Evolutionary conservation across 2,329 filamentous ascomycete species (phyloP).

Genomic region (Blumeria graminis): DNA sequence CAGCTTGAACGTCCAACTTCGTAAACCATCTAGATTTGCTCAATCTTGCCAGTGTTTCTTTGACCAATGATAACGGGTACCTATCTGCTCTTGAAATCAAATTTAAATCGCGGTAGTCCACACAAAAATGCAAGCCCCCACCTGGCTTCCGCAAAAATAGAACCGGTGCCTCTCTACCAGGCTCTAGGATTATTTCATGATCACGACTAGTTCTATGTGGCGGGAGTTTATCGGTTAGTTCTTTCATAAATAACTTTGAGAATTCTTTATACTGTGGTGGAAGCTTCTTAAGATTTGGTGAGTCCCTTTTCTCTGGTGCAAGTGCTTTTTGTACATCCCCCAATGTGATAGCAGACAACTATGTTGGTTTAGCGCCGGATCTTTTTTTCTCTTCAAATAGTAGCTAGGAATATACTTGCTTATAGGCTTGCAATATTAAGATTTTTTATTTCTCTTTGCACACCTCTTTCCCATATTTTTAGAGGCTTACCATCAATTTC

Average conservation of each 20-base stretch:
- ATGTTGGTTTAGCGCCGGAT: neutral
- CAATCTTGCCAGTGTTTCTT: neutral
- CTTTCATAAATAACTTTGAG: neutral
- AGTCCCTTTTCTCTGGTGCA: neutral
- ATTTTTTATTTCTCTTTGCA: neutral
- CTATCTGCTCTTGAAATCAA: neutral
- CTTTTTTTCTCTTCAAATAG: neutral
- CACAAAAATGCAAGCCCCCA: neutral
- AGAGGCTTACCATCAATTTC: neutral
- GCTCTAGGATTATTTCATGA: neutral
- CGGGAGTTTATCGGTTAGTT: neutral
- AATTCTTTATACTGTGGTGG: neutral
- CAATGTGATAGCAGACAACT: neutral
- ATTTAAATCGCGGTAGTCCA: neutral
- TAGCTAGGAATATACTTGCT: neutral
- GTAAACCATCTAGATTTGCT: neutral
- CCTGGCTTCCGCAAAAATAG: no score
- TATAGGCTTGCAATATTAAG: neutral
- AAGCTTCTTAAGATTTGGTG: neutral
- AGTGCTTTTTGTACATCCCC: neutral
- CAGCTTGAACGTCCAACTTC: no score
- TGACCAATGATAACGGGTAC: no score
- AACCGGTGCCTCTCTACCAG: neutral
- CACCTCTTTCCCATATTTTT: neutral
- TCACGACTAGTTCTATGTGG: neutral